phyloP scores from a whole-genome alignment of 345 rosid species.

The Syzygium jambos region DNA sequence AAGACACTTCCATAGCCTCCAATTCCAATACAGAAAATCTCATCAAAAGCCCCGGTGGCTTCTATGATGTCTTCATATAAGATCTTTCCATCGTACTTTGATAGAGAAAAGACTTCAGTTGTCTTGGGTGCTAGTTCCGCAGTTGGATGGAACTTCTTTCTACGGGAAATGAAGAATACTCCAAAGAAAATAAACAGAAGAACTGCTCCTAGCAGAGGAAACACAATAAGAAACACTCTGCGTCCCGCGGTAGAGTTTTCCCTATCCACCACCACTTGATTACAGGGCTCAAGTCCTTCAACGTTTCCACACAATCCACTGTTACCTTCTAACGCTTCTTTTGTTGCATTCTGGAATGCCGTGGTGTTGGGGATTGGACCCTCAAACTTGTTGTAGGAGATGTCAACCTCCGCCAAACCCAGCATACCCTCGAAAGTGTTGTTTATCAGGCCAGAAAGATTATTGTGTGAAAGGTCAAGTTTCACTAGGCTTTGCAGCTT shows the following conservation, averaged over 20 bases:
- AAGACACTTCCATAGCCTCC: constrained; percentile 24
- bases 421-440: not conserved
- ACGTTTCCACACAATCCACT: constrained; percentile 15
- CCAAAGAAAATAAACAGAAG: not conserved
- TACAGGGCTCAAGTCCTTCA: constrained; percentile 5
- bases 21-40: constrained; percentile 7
- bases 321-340: not conserved
- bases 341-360: constrained; percentile 14
- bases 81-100: constrained; percentile 4
- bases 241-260: not conserved
- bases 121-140: not conserved
- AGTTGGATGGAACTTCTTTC: not conserved
- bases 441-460: constrained; percentile 17
- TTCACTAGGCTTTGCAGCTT: constrained; percentile 1
- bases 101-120: not conserved
- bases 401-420: constrained; percentile 1
- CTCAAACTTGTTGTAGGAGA: constrained; percentile 19
- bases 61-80: constrained; percentile 12
- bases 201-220: not conserved
- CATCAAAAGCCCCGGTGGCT: constrained; percentile 3
- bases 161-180: not conserved
- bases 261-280: too few relatives aligned
- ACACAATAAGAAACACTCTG: not conserved
- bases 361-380: constrained; percentile 25
- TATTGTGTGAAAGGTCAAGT: constrained; percentile 20